A percentile compares a stretch with the other conserved stretches of the same genome.
Evolutionary conservation across 345 rosid species (phyloP).

Genomic region (Sisymbrium altissimum): DNA sequence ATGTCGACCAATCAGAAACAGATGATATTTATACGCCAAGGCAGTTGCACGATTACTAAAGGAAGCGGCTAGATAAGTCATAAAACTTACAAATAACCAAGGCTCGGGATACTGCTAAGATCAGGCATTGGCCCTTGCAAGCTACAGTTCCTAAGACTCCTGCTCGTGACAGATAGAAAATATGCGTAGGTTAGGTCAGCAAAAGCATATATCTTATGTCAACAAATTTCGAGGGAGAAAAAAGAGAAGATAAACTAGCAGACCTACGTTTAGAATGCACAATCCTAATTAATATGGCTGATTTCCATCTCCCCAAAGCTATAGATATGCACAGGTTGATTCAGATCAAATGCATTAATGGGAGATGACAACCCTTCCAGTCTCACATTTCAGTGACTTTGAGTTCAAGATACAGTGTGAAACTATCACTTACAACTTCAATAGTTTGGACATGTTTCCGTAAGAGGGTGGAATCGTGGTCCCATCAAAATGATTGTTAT

Average conservation of each 20-base stretch:
- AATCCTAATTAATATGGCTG: not conserved
- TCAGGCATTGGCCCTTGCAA: constrained; percentile 90
- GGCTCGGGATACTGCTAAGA: constrained; percentile 63
- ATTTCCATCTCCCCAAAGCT: not conserved
- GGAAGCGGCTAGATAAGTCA: constrained; percentile 1
- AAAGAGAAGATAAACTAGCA: not conserved
- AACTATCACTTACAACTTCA: constrained; percentile 74
- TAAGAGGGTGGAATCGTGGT: constrained; percentile 67
- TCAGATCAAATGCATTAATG: not conserved
- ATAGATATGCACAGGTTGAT: not conserved
- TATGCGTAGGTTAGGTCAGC: constrained; percentile 4
- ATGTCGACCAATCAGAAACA: constrained; percentile 11
- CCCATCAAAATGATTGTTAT: constrained; percentile 87
- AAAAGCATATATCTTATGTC: not conserved
- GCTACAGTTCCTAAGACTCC: constrained; percentile 89
- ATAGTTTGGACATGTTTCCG: constrained; percentile 64
- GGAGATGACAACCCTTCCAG: not conserved
- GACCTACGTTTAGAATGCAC: not conserved
- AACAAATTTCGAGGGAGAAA: not conserved
- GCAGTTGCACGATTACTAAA: not conserved
- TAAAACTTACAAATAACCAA: constrained; percentile 80
- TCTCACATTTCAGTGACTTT: not conserved
- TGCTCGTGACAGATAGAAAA: constrained; percentile 29
- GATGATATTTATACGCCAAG: not conserved
- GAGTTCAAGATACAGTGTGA: not conserved